Evolutionary conservation across 768 basidiomycete genomes (phyloP), one percentile per base, ranked within the genome.

Genomic region (Podaxis sp.): DNA sequence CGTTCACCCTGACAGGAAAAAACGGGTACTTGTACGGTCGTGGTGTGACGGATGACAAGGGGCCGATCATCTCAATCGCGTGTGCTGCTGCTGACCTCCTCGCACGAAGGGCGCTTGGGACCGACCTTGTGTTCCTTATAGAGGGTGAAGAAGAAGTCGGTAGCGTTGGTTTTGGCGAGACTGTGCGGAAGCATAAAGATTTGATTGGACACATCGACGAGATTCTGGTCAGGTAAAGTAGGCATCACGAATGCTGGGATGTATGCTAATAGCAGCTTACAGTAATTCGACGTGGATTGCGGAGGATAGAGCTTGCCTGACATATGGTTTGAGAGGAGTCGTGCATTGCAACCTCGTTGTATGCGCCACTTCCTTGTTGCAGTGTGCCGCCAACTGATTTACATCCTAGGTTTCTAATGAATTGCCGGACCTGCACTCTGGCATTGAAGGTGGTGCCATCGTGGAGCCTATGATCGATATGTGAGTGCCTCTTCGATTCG

Each of bases 71-170:
- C 64, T 94, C 96, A 0, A 83, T 88, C 15, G 97, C 96, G 0
- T 93, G 87, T 66, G 97, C 97, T 0, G 94, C 89, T 11, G 91
- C 94, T 0, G 86, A 91, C 22, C 72, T 98, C 49, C 82, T 95
- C 2, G 79, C 86, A 27, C 78, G 80, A 12, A 81, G 94, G 1
- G 83, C 87, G 11, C 83, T 99, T 2, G 92, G 85, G 24, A 82
- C 95, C 0, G 97, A 99, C 70, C 72, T 99, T 1, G 87, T 98
- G 4, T 87, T 98, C 71, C 74, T 98, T 56, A 87, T 98, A 15
- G 97, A 99, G 75, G 97, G 97, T 0, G 96, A 98, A 71, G 97
- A 97, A 71, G 97, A 99, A 72, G 87, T 86, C n/a, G 96, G 96
- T 1, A 96, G 94, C 70, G 73, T 80, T 4, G 94, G 96, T 0